Base-by-base conservation (phyloP, 2,329 filamentous ascomycete genomes). In the Sporothrix inflata region DNA sequence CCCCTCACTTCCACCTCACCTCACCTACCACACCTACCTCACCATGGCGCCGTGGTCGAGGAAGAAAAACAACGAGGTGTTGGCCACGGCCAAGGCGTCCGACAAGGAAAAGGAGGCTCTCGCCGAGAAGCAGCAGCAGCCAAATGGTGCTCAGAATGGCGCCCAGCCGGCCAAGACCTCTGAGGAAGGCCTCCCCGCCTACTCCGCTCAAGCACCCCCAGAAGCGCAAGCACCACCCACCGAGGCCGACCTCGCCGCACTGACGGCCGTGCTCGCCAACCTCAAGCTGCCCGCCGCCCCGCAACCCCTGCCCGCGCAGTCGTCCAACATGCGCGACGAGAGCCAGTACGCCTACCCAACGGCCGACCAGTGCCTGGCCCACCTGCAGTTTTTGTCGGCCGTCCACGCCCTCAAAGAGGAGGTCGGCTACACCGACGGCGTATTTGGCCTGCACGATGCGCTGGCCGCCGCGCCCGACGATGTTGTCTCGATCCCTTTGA, bases 301-400 rank as follows among this genome's bases (percentile, higher is more conserved):
- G 21, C 53, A 1, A 40, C 65, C 9, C 21, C 45, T 42, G 30
- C 42, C 27, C 19, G 63, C 19, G 30, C 11, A 27, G 24, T 30
- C 63, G 24, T 1, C 3, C 63, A 49, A 34, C 34, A 2, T 16
- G 5, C 8, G 16, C 49, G 70, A 71, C 49, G 21, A 60, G 34
- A 42, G 60, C 34, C 61, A 53, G 27, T 53, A 38, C 24, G 65
- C 27, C 16, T 67, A 40, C n/a, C 68, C 69, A 60, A 51, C 67
- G 19, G 79, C 79, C 5, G 85, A 90, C 73, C 85, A 89, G 55
- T 93, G 91, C 75, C 86, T 93, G 27, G 90, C 88, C 0, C 93
- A 96, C 78, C 84, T 95, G 38, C 93, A 93, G 78, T 83, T 95
- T 0, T 84, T 95, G 1, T 87, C 89, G 69, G 87, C 89, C 11